Evolutionary conservation across 2,329 filamentous ascomycete genomes (phyloP), one percentile per base, ranked within the genome.

Genomic region (Cladosporium colombiae): DNA sequence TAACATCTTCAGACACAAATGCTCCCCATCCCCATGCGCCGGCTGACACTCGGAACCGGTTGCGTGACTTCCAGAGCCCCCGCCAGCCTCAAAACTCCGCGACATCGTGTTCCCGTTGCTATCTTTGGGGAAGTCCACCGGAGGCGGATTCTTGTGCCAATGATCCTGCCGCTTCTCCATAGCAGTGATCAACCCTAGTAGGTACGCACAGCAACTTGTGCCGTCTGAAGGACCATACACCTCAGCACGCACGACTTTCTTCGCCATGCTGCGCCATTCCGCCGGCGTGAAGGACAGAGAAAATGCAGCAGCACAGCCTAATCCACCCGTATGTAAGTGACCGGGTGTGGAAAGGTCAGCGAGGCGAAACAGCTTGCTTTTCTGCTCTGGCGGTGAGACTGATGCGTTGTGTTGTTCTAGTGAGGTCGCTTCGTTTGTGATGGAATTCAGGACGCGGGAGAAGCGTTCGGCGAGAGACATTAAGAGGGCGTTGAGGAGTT

Each of bases 221-320:
- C 71, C 71, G 21, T 72, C 70, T 1, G 60, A 56, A 3, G 71
- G 76, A 0, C 81, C 81, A 8, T 78, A 53, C 1, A 84, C 72
- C 69, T 82, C 81, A 1, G 76, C 77, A 63, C 74, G 78, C 27
- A 84, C 74, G n/a, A 80, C 80, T 60, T 78, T 79, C 70, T 81
- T 81, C 3, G 78, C 78, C 57, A 84, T 67, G 10, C 60, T 71
- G 44, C 71, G 75, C 81, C 81, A 84, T 60, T 83, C 81, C 0
- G 68, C 68, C 0, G 79, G 73, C 25, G 75, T 77, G 1, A 84
- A 71, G n/a, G 81, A 77, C 37, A 84, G 72, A 25, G 76, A 74
- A 66, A 83, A 82, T 0, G 78, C 75, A 67, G 80, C 79, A 0
- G 78, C 78, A 68, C 82, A 84, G 62, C 80, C 77, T 0, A 70